phyloP scores from a whole-genome alignment of 768 basidiomycete genomes.

The Boletus subparvulus region DNA sequence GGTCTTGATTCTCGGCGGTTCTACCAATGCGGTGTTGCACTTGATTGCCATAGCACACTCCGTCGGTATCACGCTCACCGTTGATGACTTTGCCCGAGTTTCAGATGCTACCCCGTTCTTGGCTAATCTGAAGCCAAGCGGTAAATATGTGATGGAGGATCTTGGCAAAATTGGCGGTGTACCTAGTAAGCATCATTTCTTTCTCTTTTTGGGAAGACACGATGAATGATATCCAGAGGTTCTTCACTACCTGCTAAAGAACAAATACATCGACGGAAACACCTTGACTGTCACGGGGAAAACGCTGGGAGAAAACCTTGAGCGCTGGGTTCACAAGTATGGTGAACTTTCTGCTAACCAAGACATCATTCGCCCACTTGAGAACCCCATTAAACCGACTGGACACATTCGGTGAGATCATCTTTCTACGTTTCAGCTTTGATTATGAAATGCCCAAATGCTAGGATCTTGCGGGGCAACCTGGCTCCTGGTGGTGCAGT shows the following conservation, averaged over 20 bases:
- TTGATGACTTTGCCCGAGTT: conserved; percentile 93
- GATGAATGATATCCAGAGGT: conserved; percentile 53
- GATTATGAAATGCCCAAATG: not conserved
- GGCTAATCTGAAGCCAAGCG: conserved; percentile 95
- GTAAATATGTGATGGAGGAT: conserved; percentile 99
- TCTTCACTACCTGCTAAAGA: conserved; percentile 79
- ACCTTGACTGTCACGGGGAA: conserved; percentile 89
- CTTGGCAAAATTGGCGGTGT: conserved; percentile 95
- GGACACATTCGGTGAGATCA: conserved; percentile 79
- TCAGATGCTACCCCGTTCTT: conserved; percentile 93
- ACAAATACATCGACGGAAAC: conserved; percentile 87
- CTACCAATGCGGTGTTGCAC: conserved; percentile 96
- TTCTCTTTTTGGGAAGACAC: not conserved
- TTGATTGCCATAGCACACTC: conserved; percentile 96
- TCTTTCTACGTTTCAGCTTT: not conserved
- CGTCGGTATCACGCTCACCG: conserved; percentile 81
- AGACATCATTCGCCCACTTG: conserved; percentile 84
- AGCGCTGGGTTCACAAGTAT: conserved; percentile 79
- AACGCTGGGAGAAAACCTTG: conserved; percentile 89
- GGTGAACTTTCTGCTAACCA: conserved; percentile 74
- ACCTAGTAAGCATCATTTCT: conserved; percentile 62
- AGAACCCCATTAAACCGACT: conserved; percentile 83
- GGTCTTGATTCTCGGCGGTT: conserved; percentile 96
- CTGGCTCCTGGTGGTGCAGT: conserved; percentile 95
- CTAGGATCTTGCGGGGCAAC: conserved; percentile 86